A percentile compares a stretch with the other conserved stretches of the same genome.
These are phyloP conservation scores for Ogataea methanolica DNA, from an alignment of 805 yeast species.

Conservation along the genomic window DNA sequence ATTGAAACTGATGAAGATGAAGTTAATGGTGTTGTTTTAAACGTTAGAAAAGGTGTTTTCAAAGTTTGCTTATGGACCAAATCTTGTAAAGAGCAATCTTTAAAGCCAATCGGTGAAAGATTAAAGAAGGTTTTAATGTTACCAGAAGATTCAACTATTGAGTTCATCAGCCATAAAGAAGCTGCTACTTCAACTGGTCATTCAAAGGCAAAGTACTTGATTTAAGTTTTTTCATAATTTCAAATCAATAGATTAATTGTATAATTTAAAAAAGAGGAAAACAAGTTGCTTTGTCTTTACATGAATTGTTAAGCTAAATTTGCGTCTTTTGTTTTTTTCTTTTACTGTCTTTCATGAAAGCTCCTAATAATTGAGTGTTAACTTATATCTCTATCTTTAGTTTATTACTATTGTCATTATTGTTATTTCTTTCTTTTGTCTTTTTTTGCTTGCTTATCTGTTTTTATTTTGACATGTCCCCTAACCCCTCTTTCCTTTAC, in stretches of 20 bases:
- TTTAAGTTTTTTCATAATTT: constrained; percentile 5
- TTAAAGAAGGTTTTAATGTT: constrained; percentile 83
- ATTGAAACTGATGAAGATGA: constrained; percentile 78
- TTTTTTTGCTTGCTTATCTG: no score
- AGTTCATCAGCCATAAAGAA: constrained; percentile 69
- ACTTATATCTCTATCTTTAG: no score
- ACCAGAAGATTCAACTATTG: constrained; percentile 69
- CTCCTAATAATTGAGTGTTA: no score
- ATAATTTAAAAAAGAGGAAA: background rate
- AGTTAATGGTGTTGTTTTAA: constrained; percentile 91
- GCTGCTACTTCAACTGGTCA: constrained; percentile 14
- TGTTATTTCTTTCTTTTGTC: no score
- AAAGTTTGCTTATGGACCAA: constrained; percentile 94
- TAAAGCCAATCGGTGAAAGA: constrained; percentile 75
- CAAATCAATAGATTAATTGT: no score
- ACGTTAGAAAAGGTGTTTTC: constrained; percentile 75
- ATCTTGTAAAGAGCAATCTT: constrained; percentile 58
- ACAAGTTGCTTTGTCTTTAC: background rate
- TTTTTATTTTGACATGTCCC: no score
- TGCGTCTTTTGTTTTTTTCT: background rate
- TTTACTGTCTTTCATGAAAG: no score
- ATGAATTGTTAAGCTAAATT: background rate
- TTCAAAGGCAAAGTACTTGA: constrained; percentile 3
- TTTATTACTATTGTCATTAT: no score
- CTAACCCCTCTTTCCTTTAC: no score